These are phyloP conservation scores for Monascus ruber DNA, from an alignment of 2,329 filamentous ascomycete genomes.

Conservation along the genomic window DNA sequence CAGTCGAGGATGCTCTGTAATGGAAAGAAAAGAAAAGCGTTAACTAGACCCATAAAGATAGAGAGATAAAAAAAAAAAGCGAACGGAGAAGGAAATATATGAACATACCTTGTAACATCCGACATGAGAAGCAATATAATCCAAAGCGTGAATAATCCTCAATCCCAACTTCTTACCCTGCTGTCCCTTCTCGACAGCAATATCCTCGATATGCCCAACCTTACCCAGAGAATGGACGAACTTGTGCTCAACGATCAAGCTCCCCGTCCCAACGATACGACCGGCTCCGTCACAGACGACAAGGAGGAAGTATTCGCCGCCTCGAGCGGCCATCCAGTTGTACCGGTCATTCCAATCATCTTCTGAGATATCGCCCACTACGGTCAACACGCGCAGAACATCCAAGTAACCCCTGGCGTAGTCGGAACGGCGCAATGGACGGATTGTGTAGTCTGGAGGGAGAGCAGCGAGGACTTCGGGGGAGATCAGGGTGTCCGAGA, in stretches of 20 bases:
- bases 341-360: constrained; percentile 68
- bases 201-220: constrained; percentile 96
- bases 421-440: constrained; percentile 67
- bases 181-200: constrained; percentile 87
- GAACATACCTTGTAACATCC: constrained; percentile 74
- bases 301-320: constrained; percentile 73
- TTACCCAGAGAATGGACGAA: constrained; percentile 37
- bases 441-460: constrained; percentile 70
- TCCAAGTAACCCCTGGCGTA: constrained; percentile 77
- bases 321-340: constrained; percentile 64
- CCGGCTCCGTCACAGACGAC: constrained; percentile 64
- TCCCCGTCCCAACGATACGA: constrained; percentile 78
- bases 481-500: constrained; percentile 66
- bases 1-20: constrained; percentile 81
- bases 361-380: constrained; percentile 74
- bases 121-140: constrained; percentile 73
- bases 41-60: constrained; percentile 6
- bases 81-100: neutral
- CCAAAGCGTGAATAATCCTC: constrained; percentile 84
- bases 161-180: constrained; percentile 95
- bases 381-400: constrained; percentile 81
- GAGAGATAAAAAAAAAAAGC: constrained; percentile 1
- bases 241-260: constrained; percentile 85
- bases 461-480: constrained; percentile 59
- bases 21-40: neutral